Base-by-base conservation (phyloP, 768 basidiomycete genomes). In the Pleurotus salmoneostramineus region DNA sequence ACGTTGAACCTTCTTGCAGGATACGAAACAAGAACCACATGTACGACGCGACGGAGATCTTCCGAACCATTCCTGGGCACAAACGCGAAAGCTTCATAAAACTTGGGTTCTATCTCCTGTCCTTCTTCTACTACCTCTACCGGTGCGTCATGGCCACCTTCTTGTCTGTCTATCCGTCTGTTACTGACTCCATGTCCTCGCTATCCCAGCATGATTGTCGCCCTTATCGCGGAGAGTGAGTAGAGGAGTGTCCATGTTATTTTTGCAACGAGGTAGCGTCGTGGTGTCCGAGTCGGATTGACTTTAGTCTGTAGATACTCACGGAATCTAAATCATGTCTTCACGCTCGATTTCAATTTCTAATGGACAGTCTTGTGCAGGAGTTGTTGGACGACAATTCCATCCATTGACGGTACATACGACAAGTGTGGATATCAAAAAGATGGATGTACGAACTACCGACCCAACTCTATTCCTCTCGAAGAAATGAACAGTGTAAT, bases 11-110 rank as follows among this genome's bases (percentile, higher is more conserved):
- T 15, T 52, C 55, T 31, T 57, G 7, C 68, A 97, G 95, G 75
- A 94, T 98, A 69, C 83, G 89, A 64, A 87, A 87, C 71, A 93
- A 93, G 69, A 88, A 89, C 67, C 95, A 98, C 75, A 96, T 98
- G 93, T 98, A 97, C 69, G 97, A 99, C 69, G 97, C 97, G 56
- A 98, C 96, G 21, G 97, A 99, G 76, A 99, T 98, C 63, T 99
- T 99, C 83, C 84, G 97, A 64, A 94, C 95, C 57, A 75, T 98
- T 48, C 83, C 89, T 11, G 85, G 82, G 42, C 97, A 98, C 76
- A 99, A 99, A 78, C 97, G 93, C 68, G 96, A 95, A 76, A 88
- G 88, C 64, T 96, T 97, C 68, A 81, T 95, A 73, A 97, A 96
- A 76, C 87, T 97, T 56, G 94, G 92, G 8, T 94, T 94, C 74